phyloP scores from a whole-genome alignment of 225 moss, liverwort and hornwort species.

The Anthoceros angustus region DNA sequence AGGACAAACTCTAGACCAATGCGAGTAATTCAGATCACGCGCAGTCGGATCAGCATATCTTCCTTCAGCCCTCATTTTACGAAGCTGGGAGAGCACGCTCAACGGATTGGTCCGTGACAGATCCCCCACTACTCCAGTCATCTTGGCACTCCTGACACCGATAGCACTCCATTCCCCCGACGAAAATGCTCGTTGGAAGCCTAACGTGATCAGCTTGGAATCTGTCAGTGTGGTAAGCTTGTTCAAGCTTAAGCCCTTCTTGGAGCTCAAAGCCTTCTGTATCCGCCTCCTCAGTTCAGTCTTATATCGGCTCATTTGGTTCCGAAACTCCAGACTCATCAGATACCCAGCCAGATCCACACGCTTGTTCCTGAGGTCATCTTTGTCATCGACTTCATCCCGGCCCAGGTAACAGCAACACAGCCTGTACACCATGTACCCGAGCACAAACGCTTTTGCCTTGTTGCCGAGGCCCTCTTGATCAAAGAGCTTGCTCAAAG shows the following conservation, averaged over 20 bases:
- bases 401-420: conserved; percentile 52
- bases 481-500: conserved; percentile 40
- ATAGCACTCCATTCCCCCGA: conserved; percentile 68
- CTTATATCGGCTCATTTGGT: conserved; percentile 59
- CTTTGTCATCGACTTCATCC: conserved; percentile 41
- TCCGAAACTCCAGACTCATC: conserved; percentile 59
- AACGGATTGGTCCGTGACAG: conserved; percentile 71
- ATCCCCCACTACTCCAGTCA: conserved; percentile 73
- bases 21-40: conserved; percentile 39
- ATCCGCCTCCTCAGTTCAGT: conserved; percentile 48
- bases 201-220: conserved; percentile 38
- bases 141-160: conserved; percentile 29
- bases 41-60: conserved; percentile 15
- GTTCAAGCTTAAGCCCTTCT: neutral
- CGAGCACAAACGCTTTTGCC: conserved; percentile 39
- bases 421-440: conserved; percentile 48
- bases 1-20: conserved; percentile 90
- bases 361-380: conserved; percentile 70
- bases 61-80: conserved; percentile 32
- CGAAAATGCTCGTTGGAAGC: conserved; percentile 55
- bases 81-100: conserved; percentile 58
- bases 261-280: conserved; percentile 25
- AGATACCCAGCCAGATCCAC: conserved; percentile 65
- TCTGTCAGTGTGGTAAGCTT: conserved; percentile 37
- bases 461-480: conserved; percentile 18